These are phyloP conservation scores for Fusarium burgessii DNA, from an alignment of 2,329 filamentous ascomycete species.

Conservation along the genomic window DNA sequence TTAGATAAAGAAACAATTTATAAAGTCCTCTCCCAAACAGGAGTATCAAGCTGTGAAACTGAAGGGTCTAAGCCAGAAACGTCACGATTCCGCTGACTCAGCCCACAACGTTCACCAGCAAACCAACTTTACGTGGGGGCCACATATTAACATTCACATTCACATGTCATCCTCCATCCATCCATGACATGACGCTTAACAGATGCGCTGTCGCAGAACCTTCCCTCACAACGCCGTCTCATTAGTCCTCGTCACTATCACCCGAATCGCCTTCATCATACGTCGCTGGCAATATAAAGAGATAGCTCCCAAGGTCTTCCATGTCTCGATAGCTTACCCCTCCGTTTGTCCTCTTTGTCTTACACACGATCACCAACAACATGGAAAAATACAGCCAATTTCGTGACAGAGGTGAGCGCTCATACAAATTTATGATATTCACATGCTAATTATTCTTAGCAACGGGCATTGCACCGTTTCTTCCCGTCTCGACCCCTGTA, in stretches of 20 bases:
- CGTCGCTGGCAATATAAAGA: constrained; percentile 3
- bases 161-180: constrained; percentile 37
- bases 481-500: constrained; percentile 78
- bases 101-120: not conserved
- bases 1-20: not conserved
- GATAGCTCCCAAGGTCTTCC: constrained; percentile 8
- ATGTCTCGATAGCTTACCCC: constrained; percentile 43
- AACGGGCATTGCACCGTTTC: constrained; percentile 95
- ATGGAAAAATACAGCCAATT: constrained; percentile 99
- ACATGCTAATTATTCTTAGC: constrained; percentile 63
- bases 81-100: constrained; percentile 22
- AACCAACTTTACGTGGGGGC: constrained; percentile 30
- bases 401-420: constrained; percentile 79
- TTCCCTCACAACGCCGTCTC: constrained; percentile 26
- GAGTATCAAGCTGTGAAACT: not conserved
- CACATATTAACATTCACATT: constrained; percentile 25
- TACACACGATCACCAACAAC: constrained; percentile 19
- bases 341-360: constrained; percentile 24
- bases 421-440: not conserved
- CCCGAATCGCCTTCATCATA: constrained; percentile 7
- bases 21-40: not conserved
- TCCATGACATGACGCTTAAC: constrained; percentile 27
- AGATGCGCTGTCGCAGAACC: constrained; percentile 40
- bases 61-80: not conserved
- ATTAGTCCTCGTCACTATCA: constrained; percentile 7